Evolutionary conservation across 163 green algal genomes (phyloP).

Genomic region (Chloromonas sp.): DNA sequence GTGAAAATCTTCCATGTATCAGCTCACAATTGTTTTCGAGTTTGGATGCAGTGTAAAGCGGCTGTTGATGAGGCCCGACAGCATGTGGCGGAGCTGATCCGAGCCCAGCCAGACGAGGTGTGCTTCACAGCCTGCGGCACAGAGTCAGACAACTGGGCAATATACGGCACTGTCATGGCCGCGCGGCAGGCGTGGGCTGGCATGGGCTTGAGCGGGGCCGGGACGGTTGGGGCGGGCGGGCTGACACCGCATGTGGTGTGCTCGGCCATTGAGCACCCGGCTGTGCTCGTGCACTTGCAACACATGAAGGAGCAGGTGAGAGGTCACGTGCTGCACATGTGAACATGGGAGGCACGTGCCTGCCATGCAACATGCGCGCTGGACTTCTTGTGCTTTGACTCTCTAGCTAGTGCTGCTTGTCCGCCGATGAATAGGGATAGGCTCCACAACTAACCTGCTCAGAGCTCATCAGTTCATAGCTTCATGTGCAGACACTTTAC

Average conservation of each 20-base stretch:
- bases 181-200: not conserved
- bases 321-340: too few species aligned
- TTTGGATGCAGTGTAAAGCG: constrained; percentile 27
- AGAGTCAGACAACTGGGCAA: constrained; percentile 78
- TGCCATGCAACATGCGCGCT: too few species aligned
- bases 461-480: too few species aligned
- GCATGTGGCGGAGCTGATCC: constrained; percentile 56
- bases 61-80: constrained; percentile 35
- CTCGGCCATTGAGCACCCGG: constrained; percentile 73
- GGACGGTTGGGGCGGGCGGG: not conserved
- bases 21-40: too few species aligned
- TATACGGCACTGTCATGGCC: constrained; percentile 49
- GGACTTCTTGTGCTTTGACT: too few species aligned
- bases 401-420: too few species aligned
- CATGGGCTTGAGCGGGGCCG: not conserved
- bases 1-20: too few species aligned
- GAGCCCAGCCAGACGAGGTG: constrained; percentile 42
- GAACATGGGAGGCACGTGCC: too few species aligned
- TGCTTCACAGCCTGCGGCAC: constrained; percentile 78
- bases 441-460: too few species aligned
- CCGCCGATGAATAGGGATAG: too few species aligned
- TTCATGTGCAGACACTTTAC: too few species aligned
- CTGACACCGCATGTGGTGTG: constrained; percentile 62
- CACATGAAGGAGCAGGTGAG: constrained; percentile 28
- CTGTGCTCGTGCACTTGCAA: constrained; percentile 46